Base-by-base conservation (phyloP, 73 alveolate genomes). In the Effrenium voratum region DNA sequence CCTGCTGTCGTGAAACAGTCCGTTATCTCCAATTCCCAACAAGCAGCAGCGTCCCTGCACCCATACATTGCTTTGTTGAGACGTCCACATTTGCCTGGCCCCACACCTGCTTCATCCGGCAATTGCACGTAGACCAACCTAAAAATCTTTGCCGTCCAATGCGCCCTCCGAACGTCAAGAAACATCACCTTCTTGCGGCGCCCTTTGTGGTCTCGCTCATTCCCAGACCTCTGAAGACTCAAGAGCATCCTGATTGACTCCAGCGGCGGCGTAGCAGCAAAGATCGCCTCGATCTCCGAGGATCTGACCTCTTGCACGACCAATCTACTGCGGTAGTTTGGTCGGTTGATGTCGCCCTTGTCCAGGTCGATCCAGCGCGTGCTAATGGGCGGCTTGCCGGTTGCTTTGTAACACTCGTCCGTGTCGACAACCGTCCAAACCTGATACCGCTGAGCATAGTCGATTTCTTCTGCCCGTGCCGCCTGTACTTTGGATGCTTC, bases 241-340 rank as follows among this genome's bases (percentile, higher is more conserved):
- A 75, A 75, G 12, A 80, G 91, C 32, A 80, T 26, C 52, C 91
- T 46, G 26, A 80, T 10, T 12, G 68, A 19, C 55, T 80, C 91
- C 19, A 80, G 43, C 28, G 91, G 91, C 44, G 91, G 91, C 30
- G 91, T 80, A 22, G 91, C 91, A 3, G 91, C 91, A 30, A 80
- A 80, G 12, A 24, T 16, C 91, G 34, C 91, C 55, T 46, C 91
- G 72, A n/a, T 46, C 8, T 52, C 26, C 63, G 63, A 63, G 38
- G 36, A 36, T 2, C 91, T 24, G 32, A 32, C 45, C 32, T 46
- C 72, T 46, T 80, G 91, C 43, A 80, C 45, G 15, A 44, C 72
- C 70, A 80, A 45, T 30, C 68, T 41, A 36, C n/a, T 30, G 13
- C 91, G 70, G 45, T 80, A 80, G 72, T 44, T 45, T 6, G 91